These are phyloP conservation scores for Diaporthe caulivora DNA, from an alignment of 2,329 filamentous ascomycete species.

Conservation along the genomic window DNA sequence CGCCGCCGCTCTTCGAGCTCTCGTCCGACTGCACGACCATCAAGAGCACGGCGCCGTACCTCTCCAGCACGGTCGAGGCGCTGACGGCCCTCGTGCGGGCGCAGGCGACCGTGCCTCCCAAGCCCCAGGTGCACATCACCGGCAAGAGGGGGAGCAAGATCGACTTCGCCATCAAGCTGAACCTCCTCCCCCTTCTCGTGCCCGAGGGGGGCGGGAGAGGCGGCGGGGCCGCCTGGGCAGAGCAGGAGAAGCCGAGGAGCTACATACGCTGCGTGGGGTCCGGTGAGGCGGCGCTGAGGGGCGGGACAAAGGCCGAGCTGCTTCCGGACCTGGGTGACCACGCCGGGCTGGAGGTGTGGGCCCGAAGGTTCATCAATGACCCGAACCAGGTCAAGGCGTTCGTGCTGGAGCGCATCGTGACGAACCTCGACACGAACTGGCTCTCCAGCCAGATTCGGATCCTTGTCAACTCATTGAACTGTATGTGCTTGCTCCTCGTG, in stretches of 20 bases:
- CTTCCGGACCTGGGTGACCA: slow-evolving; percentile 57
- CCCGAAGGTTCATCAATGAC: slow-evolving; percentile 60
- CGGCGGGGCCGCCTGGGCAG: too few relatives aligned
- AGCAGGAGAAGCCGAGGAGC: slow-evolving; percentile 58
- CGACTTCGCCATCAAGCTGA: slow-evolving; percentile 67
- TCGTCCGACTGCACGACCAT: slow-evolving; percentile 62
- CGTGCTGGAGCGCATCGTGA: slow-evolving; percentile 63
- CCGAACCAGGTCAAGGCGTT: slow-evolving; percentile 61
- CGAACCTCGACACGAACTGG: slow-evolving; percentile 67
- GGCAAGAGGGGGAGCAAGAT: slow-evolving; percentile 58
- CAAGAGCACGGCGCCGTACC: slow-evolving; percentile 60
- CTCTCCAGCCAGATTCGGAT: slow-evolving; percentile 66
- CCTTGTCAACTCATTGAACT: slow-evolving; percentile 62
- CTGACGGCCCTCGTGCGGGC: slow-evolving; percentile 60
- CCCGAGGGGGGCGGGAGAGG: slow-evolving; percentile 53
- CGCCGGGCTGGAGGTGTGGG: slow-evolving; percentile 63
- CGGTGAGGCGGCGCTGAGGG: slow-evolving; percentile 64
- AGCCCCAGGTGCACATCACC: slow-evolving; percentile 63
- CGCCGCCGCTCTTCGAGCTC: slow-evolving; percentile 63
- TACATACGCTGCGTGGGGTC: slow-evolving; percentile 64
- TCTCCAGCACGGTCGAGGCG: slow-evolving; percentile 59
- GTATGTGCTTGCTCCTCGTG: neutral
- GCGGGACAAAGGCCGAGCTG: slow-evolving; percentile 56
- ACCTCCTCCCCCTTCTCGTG: slow-evolving; percentile 66
- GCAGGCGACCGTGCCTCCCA: slow-evolving; percentile 66